Conservation (phyloP, 139 green algal genomes). For the Diplosphaera chodatii region DNA sequence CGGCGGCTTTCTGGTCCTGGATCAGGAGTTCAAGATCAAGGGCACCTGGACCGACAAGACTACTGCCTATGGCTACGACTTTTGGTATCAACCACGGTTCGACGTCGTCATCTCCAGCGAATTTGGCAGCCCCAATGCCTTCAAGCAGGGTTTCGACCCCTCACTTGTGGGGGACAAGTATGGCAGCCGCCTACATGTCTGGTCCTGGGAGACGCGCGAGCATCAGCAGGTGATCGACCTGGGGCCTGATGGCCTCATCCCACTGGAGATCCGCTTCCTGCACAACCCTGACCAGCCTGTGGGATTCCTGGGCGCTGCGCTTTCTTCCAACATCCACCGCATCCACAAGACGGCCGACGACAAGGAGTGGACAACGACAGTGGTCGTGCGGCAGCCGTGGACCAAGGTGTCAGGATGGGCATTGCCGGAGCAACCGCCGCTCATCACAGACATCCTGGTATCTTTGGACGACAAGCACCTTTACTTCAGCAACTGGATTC, state of each 20-base stretch:
- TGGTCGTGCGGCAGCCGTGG: conserved; percentile 45
- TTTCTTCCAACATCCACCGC: conserved; percentile 55
- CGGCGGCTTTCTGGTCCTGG: conserved; percentile 73
- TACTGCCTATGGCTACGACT: conserved; percentile 71
- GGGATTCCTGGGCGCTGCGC: conserved; percentile 65
- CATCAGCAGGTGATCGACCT: conserved; percentile 57
- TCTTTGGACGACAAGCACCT: conserved; percentile 71
- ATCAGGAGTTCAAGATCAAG: conserved; percentile 64
- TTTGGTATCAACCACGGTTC: conserved; percentile 80
- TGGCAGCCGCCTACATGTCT: conserved; percentile 61
- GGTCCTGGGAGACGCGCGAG: conserved; percentile 51
- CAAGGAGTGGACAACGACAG: conserved; percentile 16
- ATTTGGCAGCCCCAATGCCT: conserved; percentile 61
- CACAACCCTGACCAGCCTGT: conserved; percentile 61
- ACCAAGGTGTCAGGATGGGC: conserved; percentile 62
- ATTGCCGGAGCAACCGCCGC: conserved; percentile 69
- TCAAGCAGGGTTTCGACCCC: conserved; percentile 74
- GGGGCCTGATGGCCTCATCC: conserved; percentile 64
- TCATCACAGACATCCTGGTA: conserved; percentile 86
- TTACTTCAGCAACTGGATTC: conserved; percentile 70
- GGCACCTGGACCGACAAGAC: conserved; percentile 48
- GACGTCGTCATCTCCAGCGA: conserved; percentile 71
- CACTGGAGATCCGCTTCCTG: conserved; percentile 75
- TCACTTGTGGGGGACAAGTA: conserved; percentile 43
- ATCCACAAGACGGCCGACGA: conserved; percentile 6